Evolutionary conservation across 345 rosid genomes (phyloP).

Genomic region (Lagerstroemia speciosa): DNA sequence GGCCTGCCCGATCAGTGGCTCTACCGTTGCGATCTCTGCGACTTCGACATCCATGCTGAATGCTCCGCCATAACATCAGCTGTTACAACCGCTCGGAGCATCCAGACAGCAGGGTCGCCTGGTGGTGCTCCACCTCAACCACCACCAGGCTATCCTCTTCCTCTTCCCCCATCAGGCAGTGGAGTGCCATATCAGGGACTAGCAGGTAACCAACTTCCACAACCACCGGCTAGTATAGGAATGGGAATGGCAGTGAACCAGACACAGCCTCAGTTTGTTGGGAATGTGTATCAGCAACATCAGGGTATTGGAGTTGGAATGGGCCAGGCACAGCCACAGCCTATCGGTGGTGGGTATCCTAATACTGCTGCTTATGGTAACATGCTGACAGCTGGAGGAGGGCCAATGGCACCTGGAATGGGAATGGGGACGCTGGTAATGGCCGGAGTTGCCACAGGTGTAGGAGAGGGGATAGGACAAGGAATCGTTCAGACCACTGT

Average conservation of each 20-base stretch:
- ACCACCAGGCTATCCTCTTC: not conserved
- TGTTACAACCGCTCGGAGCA: not conserved
- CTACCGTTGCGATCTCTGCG: too few relatives aligned
- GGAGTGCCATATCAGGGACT: not conserved
- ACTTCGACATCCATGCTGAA: too few relatives aligned
- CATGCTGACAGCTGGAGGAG: not conserved
- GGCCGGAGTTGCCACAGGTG: not conserved
- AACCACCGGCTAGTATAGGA: not conserved
- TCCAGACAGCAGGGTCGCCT: not conserved
- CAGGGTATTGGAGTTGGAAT: not conserved
- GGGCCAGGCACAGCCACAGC: not conserved
- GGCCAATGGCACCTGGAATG: not conserved
- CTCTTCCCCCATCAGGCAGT: not conserved
- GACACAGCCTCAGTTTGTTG: not conserved
- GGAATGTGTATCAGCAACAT: not conserved
- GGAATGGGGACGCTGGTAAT: not conserved
- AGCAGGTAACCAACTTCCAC: not conserved
- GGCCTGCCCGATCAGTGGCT: too few relatives aligned
- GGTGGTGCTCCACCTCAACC: not conserved
- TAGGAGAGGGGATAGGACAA: not conserved
- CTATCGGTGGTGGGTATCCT: not conserved
- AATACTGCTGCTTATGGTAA: not conserved
- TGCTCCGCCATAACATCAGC: slow-evolving; percentile 3
- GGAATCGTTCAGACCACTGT: not conserved
- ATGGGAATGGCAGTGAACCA: not conserved